Evolutionary conservation across 169 alveolate species (phyloP), one percentile per base, ranked within the genome.

Genomic region (Plasmodium reichenowi): DNA sequence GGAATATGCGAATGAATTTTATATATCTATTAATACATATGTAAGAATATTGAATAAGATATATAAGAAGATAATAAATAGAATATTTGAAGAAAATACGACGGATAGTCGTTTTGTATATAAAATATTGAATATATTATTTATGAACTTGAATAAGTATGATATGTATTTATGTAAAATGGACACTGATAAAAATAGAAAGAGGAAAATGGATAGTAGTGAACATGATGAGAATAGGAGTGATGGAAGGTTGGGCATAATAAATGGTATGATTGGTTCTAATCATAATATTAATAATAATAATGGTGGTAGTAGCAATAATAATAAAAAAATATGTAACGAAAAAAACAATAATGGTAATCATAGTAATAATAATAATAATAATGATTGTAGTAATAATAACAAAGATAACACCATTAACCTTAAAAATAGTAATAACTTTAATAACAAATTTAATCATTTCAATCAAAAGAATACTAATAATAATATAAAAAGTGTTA

Each of bases 11-110:
- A 59, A 20, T 17, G 85, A 67, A 56, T 83, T 83, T 45, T 83
- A 70, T 54, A 70, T 83, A 26, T 70, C 58, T 50, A 59, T 72
- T 45, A 67, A 83, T 29, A 83, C 91, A 1, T 83, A 83, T 63
- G 15, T 83, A 22, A 83, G 59, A 59, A 71, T 83, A 20, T 26
- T 83, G n/a, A 83, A 83, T 45, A 83, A 83, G 59, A 83, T 59
- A 38, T 83, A 71, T 38, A 83, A 70, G 71, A 83, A 83, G 15
- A 71, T 83, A 59, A 83, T 83, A 26, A 70, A 32, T 13, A 83
- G 68, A 56, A 83, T 83, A 24, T 58, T n/a, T n/a, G 91, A 83
- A 47, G 85, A 70, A 71, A 73, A 83, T 70, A 26, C 17, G 22
- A 70, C 32, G 17, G 86, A 83, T 58, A 67, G 71, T 20, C 60